Evolutionary conservation across 768 basidiomycete species (phyloP).

Genomic region (Serendipita sp.): DNA sequence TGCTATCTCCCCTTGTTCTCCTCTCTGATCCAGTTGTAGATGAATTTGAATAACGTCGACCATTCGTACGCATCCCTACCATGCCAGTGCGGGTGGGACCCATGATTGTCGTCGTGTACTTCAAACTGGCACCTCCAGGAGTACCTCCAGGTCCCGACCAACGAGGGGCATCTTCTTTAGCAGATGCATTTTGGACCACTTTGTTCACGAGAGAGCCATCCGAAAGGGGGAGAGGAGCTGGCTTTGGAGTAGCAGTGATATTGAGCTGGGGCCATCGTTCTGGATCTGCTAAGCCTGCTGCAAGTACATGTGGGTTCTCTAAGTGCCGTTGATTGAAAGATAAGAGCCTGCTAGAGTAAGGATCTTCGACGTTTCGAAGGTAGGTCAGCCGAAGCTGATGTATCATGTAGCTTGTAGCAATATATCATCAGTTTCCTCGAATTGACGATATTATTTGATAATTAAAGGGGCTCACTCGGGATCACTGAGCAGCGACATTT

Average conservation of each 20-base stretch:
- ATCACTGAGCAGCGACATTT: constrained; percentile 49
- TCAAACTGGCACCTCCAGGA: constrained; percentile 41
- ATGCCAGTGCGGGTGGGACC: constrained; percentile 49
- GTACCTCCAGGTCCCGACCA: constrained; percentile 20
- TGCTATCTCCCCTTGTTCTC: background rate
- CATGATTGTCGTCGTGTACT: constrained; percentile 82
- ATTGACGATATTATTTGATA: background rate
- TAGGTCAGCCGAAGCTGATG: constrained; percentile 75
- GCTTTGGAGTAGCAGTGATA: constrained; percentile 49
- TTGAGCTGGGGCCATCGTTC: constrained; percentile 76
- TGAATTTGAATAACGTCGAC: constrained; percentile 31
- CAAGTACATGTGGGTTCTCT: constrained; percentile 68
- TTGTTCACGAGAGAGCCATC: constrained; percentile 10
- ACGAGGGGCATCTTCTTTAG: constrained; percentile 24
- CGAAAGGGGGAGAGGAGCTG: constrained; percentile 22
- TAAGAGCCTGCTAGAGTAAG: constrained; percentile 66
- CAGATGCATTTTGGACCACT: background rate
- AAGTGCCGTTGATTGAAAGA: constrained; percentile 61
- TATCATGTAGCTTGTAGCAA: constrained; percentile 41
- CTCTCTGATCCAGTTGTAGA: background rate
- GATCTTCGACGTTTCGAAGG: constrained; percentile 76
- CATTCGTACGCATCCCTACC: constrained; percentile 60
- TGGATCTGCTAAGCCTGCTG: constrained; percentile 60
- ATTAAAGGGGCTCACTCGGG: constrained; percentile 29
- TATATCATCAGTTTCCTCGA: background rate